Evolutionary conservation across 139 green algal genomes (phyloP).

Genomic region (Pleodorina starrii): DNA sequence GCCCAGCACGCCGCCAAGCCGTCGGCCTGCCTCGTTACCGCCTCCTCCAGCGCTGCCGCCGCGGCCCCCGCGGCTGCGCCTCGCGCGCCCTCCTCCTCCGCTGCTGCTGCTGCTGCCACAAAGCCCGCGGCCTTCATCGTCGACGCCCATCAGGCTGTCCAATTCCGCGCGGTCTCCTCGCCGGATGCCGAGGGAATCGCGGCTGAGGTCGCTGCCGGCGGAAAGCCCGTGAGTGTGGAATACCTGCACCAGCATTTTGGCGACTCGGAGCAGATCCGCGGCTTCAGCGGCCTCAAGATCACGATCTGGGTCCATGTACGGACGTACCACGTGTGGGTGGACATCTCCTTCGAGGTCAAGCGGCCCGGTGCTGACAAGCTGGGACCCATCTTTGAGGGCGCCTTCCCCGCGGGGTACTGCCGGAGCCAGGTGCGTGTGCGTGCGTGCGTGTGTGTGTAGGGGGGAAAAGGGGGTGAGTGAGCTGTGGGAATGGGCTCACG

Average conservation of each 20-base stretch:
- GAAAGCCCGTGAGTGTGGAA: slow-evolving; percentile 43
- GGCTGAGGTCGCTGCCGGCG: slow-evolving; percentile 49
- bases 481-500: no score
- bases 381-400: slow-evolving; percentile 39
- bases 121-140: not conserved
- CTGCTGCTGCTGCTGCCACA: not conserved
- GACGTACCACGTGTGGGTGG: slow-evolving; percentile 63
- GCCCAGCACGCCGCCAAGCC: not conserved
- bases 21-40: not conserved
- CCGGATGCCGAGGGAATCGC: slow-evolving; percentile 22
- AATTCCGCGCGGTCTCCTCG: slow-evolving; percentile 14
- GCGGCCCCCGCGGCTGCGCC: no score
- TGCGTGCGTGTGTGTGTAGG: slow-evolving; percentile 21
- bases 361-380: slow-evolving; percentile 62
- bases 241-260: slow-evolving; percentile 65
- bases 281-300: slow-evolving; percentile 61
- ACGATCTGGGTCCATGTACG: slow-evolving; percentile 66
- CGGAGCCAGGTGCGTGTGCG: slow-evolving; percentile 9
- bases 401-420: slow-evolving; percentile 56
- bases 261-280: slow-evolving; percentile 56
- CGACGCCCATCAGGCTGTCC: slow-evolving; percentile 9
- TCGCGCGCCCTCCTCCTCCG: not conserved
- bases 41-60: not conserved
- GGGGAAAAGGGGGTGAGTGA: not conserved
- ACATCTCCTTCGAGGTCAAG: slow-evolving; percentile 65